Percentiles rank a stretch among this genome's conserved stretches.
phyloP scores from a whole-genome alignment of 1,284 basidiomycete species.

The Abortiporus biennis region DNA sequence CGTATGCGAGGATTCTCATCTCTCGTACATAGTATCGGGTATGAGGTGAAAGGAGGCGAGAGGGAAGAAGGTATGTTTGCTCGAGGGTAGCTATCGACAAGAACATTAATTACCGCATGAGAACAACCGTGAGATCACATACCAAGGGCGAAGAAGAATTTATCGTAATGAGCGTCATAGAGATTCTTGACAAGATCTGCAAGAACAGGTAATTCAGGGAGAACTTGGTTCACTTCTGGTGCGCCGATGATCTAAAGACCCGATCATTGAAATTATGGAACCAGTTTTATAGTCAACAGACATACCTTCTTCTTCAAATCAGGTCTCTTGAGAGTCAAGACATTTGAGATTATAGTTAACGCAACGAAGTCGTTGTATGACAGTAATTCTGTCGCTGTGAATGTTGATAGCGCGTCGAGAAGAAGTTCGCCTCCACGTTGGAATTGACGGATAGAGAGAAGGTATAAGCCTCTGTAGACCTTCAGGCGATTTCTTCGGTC shows the following conservation, averaged over 20 bases:
- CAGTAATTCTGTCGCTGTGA: conserved; percentile 89
- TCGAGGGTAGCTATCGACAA: conserved; percentile 70
- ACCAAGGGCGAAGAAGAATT: conserved; percentile 90
- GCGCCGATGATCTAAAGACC: conserved; percentile 49
- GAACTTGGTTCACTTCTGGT: conserved; percentile 68
- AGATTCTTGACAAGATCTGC: conserved; percentile 71
- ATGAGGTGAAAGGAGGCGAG: conserved; percentile 82
- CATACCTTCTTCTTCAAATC: conserved; percentile 92
- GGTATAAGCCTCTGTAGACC: conserved; percentile 88
- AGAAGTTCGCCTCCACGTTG: conserved; percentile 68
- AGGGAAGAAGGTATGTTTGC: conserved; percentile 82
- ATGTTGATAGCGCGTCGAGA: conserved; percentile 89
- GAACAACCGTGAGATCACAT: conserved; percentile 14
- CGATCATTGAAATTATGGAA: background rate
- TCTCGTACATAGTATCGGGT: conserved; percentile 91
- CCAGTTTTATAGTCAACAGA: too few relatives aligned
- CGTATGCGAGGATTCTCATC: conserved; percentile 95
- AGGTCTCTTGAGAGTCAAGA: conserved; percentile 75
- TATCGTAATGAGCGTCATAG: conserved; percentile 92
- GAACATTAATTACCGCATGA: conserved; percentile 3
- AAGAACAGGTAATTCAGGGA: conserved; percentile 66
- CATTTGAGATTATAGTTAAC: conserved; percentile 78
- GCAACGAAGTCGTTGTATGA: conserved; percentile 91
- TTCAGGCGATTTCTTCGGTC: conserved; percentile 95
- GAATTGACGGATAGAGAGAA: conserved; percentile 83